Conservation (phyloP, 768 basidiomycete species). For the Russula vinacea region DNA sequence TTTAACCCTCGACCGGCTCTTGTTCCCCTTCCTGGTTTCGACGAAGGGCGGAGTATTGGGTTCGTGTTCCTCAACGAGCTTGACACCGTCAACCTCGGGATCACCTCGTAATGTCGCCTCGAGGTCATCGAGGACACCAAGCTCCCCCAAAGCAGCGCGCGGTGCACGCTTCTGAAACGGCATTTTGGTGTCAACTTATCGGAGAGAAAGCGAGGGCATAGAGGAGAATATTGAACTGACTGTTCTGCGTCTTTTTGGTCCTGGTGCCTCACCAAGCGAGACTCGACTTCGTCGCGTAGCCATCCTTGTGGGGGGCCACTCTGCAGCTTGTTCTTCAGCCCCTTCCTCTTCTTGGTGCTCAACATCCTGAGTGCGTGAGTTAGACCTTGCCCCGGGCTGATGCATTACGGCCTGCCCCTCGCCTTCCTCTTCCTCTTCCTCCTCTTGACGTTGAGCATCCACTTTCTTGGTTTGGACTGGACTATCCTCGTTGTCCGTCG, state of each 20-base stretch:
- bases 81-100: not conserved
- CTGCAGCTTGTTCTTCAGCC: not conserved
- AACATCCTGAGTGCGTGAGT: not conserved
- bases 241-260: slow-evolving; percentile 2
- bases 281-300: not conserved
- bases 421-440: slow-evolving; percentile 20
- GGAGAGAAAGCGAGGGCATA: not conserved
- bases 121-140: not conserved
- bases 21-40: not conserved
- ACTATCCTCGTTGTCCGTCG: slow-evolving; percentile 11
- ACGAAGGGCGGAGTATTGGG: not conserved
- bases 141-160: not conserved
- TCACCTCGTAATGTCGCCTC: slow-evolving; percentile 6
- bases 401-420: not conserved
- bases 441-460: slow-evolving; percentile 11
- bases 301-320: not conserved
- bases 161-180: not conserved
- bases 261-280: not conserved
- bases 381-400: not conserved
- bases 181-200: not conserved
- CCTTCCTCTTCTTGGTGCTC: not conserved
- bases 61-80: not conserved
- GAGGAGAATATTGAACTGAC: not conserved
- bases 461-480: not conserved
- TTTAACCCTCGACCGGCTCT: not conserved